Conservation (phyloP, 495 filamentous ascomycete species). For the Talaromyces nanjingensis region DNA sequence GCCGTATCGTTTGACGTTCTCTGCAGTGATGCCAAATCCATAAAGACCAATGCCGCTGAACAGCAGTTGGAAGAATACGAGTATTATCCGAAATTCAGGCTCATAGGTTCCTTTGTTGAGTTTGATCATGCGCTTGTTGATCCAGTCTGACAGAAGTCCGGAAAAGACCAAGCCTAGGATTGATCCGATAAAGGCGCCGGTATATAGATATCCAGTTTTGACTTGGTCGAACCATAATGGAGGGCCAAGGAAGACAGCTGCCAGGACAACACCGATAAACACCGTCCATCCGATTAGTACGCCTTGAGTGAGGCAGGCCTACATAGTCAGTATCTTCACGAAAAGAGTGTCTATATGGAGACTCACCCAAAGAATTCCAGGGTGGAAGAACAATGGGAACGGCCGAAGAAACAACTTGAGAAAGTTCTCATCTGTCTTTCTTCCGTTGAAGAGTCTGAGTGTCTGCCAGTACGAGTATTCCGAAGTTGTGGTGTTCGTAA, state of each 20-base stretch:
- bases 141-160: constrained; percentile 68
- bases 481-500: not conserved
- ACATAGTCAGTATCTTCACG: not conserved
- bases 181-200: constrained; percentile 78
- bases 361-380: constrained; percentile 71
- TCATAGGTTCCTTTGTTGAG: constrained; percentile 78
- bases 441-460: constrained; percentile 70
- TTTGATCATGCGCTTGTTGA: constrained; percentile 60
- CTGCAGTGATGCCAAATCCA: constrained; percentile 69
- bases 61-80: constrained; percentile 74
- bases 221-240: constrained; percentile 79
- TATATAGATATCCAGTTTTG: constrained; percentile 81
- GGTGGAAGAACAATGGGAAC: constrained; percentile 66
- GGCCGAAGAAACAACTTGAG: constrained; percentile 55
- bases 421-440: constrained; percentile 62
- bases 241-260: constrained; percentile 70
- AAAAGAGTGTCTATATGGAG: not conserved
- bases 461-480: constrained; percentile 43
- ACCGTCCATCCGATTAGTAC: constrained; percentile 92
- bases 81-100: constrained; percentile 79
- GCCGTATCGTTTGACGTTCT: constrained; percentile 50
- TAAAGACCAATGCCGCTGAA: constrained; percentile 75
- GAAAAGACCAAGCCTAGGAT: constrained; percentile 68
- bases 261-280: constrained; percentile 82
- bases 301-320: constrained; percentile 82